Evolutionary conservation across 352 stramenopile species (phyloP).

Genomic region (Elongisporangium anandrum): DNA sequence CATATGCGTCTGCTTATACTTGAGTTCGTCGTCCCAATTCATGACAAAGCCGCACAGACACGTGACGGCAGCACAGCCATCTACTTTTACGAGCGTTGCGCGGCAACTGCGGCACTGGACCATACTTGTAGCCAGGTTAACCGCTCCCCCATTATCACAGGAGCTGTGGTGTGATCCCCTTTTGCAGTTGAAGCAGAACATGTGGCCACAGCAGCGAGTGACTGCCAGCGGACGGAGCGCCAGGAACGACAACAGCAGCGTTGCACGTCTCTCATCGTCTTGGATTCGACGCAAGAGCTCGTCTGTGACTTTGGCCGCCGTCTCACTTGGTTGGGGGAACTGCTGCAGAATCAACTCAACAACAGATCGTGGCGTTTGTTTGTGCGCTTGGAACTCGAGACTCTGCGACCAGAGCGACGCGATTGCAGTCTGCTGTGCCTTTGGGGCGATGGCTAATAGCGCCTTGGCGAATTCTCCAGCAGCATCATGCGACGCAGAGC

Average conservation of each 20-base stretch:
- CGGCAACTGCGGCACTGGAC: conserved; percentile 35
- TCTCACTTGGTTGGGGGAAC: conserved; percentile 1
- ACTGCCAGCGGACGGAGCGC: conserved; percentile 21
- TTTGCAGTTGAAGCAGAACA: conserved; percentile 55
- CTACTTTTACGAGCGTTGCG: conserved; percentile 43
- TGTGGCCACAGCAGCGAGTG: conserved; percentile 25
- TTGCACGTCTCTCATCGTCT: conserved; percentile 40
- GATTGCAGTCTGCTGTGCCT: conserved; percentile 10
- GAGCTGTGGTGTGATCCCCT: conserved; percentile 23
- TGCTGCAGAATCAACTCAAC: too few relatives aligned
- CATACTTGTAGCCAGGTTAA: conserved; percentile 17
- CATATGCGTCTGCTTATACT: conserved; percentile 21
- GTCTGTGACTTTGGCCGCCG: conserved; percentile 7
- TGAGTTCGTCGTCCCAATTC: conserved; percentile 22
- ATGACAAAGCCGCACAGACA: conserved; percentile 35
- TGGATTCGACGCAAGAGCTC: conserved; percentile 21
- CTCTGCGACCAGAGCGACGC: conserved; percentile 8
- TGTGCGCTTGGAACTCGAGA: conserved; percentile 10
- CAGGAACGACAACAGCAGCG: conserved; percentile 30
- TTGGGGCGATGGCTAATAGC: not conserved
- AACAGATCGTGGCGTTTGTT: too few relatives aligned
- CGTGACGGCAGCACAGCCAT: conserved; percentile 34
- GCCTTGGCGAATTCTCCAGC: not conserved
- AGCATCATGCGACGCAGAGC: not conserved
- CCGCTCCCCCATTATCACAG: conserved; percentile 9